Percentiles rank a stretch among this genome's conserved stretches.
phyloP scores from a whole-genome alignment of 352 stramenopile species.

The Pythium sukuiense region DNA sequence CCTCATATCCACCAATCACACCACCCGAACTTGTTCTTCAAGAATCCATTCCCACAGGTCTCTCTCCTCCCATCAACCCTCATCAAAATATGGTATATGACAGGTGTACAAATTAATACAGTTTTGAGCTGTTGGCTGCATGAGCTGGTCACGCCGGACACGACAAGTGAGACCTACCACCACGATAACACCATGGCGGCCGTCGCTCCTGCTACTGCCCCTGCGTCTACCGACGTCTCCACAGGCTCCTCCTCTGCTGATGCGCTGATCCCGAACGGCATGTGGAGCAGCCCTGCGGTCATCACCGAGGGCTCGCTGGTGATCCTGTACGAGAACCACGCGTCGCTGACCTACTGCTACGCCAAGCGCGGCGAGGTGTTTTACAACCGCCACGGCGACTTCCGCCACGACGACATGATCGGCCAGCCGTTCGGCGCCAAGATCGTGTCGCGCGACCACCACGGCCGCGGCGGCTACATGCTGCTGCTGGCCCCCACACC shows the following conservation, averaged over 20 bases:
- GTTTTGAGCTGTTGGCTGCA: constrained; percentile 3
- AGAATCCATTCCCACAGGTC: constrained; percentile 21
- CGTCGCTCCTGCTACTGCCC: not conserved
- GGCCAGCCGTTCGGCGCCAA: constrained; percentile 84
- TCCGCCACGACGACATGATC: constrained; percentile 97
- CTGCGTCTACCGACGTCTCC: not conserved
- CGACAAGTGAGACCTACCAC: too few relatives aligned
- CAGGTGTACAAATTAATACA: not conserved
- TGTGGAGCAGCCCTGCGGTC: constrained; percentile 58
- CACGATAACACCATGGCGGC: not conserved
- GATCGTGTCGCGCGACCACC: constrained; percentile 67
- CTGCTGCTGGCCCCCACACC: constrained; percentile 94
- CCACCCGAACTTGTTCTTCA: constrained; percentile 1
- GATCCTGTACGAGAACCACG: constrained; percentile 97
- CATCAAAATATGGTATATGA: not conserved
- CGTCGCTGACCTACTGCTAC: constrained; percentile 95
- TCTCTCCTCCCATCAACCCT: not conserved
- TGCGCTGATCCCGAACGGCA: constrained; percentile 52
- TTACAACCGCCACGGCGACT: constrained; percentile 95
- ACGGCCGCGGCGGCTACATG: constrained; percentile 90
- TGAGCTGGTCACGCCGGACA: constrained; percentile 1
- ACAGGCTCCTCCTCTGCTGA: not conserved
- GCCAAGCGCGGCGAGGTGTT: constrained; percentile 91
- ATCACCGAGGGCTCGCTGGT: constrained; percentile 90
- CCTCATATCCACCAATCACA: constrained; percentile 13